A percentile compares a stretch with the other conserved stretches of the same genome.
phyloP scores from a whole-genome alignment of 208 protist genomes.

The Hexamita inflata region DNA sequence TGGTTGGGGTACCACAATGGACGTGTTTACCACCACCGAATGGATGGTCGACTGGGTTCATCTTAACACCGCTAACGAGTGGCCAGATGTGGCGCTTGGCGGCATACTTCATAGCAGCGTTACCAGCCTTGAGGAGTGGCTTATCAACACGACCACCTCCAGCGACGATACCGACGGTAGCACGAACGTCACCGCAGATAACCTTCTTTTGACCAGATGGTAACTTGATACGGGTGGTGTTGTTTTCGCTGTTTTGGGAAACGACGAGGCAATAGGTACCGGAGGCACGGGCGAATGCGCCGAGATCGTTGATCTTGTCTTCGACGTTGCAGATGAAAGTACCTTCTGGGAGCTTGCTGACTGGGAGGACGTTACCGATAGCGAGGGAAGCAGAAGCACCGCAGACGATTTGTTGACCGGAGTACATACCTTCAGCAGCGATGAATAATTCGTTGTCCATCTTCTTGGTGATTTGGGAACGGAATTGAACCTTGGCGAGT shows the following conservation, averaged over 20 bases:
- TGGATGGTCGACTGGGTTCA: constrained; percentile 87
- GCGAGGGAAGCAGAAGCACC: constrained; percentile 75
- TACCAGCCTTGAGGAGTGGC: constrained; percentile 95
- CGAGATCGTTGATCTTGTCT: constrained; percentile 78
- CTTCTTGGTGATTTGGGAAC: constrained; percentile 31
- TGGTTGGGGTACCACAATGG: constrained; percentile 84
- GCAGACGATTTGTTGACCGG: constrained; percentile 91
- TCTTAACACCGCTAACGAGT: constrained; percentile 87
- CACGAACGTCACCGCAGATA: constrained; percentile 68
- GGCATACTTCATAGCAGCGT: constrained; percentile 88
- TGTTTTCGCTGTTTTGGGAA: constrained; percentile 78
- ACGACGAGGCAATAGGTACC: constrained; percentile 88
- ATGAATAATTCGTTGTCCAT: constrained; percentile 83
- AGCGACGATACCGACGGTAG: constrained; percentile 89
- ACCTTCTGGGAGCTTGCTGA: constrained; percentile 87
- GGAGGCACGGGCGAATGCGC: constrained; percentile 71
- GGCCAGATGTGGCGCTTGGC: constrained; percentile 96
- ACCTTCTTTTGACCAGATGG: constrained; percentile 93
- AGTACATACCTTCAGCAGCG: constrained; percentile 92
- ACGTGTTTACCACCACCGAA: constrained; percentile 99
- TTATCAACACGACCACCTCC: constrained; percentile 96
- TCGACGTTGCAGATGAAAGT: constrained; percentile 97
- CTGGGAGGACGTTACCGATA: constrained; percentile 90
- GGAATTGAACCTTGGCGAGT: constrained; percentile 85
- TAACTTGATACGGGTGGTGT: constrained; percentile 82